Evolutionary conservation across 108 stramenopile species (phyloP).

Genomic region (Nitzschia sp.): DNA sequence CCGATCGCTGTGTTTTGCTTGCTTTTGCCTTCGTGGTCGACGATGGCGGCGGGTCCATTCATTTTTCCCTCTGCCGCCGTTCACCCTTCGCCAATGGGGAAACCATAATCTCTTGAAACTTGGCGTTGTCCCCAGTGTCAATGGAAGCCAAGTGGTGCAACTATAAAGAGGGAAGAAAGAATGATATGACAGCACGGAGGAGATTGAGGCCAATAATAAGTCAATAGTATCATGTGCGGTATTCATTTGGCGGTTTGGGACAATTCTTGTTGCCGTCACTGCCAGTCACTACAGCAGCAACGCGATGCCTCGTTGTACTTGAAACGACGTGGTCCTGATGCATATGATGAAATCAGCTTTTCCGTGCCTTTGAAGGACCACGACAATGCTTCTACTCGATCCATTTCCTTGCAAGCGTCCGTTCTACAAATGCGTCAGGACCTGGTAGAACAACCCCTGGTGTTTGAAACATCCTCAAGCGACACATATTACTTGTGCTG

Average conservation of each 20-base stretch:
- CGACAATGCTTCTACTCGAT: neutral
- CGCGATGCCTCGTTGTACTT: conserved; percentile 3
- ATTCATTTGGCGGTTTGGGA: conserved; percentile 31
- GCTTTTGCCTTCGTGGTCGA: too few species aligned
- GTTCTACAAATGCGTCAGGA: conserved; percentile 68
- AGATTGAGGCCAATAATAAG: too few species aligned
- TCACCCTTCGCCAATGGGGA: too few species aligned
- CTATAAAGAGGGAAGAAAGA: too few species aligned
- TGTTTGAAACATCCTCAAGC: neutral
- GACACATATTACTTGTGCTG: conserved; percentile 57
- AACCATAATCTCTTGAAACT: too few species aligned
- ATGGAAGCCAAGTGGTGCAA: too few species aligned
- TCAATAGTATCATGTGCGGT: conserved; percentile 24
- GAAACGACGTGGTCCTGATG: conserved; percentile 36
- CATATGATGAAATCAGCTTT: conserved; percentile 1
- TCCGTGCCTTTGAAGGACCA: neutral
- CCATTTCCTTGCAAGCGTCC: conserved; percentile 46
- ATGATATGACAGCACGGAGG: too few species aligned
- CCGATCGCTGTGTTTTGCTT: too few species aligned
- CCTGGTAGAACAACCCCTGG: conserved; percentile 55
- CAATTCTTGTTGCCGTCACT: conserved; percentile 12
- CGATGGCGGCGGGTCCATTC: too few species aligned
- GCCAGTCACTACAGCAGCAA: neutral
- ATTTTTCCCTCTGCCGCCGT: too few species aligned
- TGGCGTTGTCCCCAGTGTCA: too few species aligned